Percentiles rank a stretch among this genome's conserved stretches.
These are phyloP conservation scores for Diaporthe sp. DNA, from an alignment of 2,329 filamentous ascomycete genomes.

Conservation along the genomic window DNA sequence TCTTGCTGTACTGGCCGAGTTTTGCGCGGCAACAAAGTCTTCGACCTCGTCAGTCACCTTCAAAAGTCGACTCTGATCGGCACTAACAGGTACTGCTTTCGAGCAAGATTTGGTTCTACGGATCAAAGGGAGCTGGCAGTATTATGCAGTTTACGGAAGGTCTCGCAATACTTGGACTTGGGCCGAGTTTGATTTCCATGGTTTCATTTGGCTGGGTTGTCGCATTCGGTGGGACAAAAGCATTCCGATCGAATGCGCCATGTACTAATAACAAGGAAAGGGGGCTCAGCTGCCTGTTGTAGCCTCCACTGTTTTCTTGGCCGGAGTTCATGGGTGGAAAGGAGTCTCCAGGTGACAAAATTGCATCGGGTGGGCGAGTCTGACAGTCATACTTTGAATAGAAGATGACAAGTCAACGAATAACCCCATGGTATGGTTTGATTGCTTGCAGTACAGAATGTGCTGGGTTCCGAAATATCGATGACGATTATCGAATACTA, in stretches of 20 bases:
- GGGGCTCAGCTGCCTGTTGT: background rate
- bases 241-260: background rate
- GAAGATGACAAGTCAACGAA: background rate
- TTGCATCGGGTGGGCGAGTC: background rate
- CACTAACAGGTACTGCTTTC: background rate
- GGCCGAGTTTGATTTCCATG: background rate
- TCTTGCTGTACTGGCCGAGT: background rate
- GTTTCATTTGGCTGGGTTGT: background rate
- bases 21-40: background rate
- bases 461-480: background rate
- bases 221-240: background rate
- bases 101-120: background rate
- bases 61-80: background rate
- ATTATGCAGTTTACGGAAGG: background rate
- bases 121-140: background rate
- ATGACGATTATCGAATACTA: background rate
- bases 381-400: background rate
- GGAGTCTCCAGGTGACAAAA: constrained; percentile 19
- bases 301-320: background rate
- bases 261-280: background rate
- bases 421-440: background rate
- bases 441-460: background rate
- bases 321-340: constrained; percentile 8
- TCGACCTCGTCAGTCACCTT: background rate
- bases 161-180: too few relatives aligned